phyloP scores from a whole-genome alignment of 192 early-diverging fungal species.

The Coemansia nantahalensis region DNA sequence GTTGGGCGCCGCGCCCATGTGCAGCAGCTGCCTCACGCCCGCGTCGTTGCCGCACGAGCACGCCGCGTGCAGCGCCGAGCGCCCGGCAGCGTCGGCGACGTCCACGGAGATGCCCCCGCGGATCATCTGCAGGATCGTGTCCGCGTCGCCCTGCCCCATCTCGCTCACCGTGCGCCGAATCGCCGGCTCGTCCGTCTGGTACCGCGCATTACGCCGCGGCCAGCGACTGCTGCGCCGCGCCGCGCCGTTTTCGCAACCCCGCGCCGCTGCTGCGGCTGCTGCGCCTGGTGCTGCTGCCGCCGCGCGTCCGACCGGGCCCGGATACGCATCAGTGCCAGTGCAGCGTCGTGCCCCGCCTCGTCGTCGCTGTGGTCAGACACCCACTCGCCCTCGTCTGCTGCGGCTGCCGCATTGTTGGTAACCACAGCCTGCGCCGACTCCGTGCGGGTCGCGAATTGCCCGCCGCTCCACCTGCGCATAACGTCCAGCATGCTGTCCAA shows the following conservation, averaged over 20 bases:
- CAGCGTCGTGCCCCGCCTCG: background rate
- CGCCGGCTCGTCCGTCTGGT: slow-evolving; percentile 14
- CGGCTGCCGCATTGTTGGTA: too few relatives aligned
- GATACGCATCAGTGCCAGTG: slow-evolving; percentile 7
- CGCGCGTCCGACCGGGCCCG: slow-evolving; percentile 2
- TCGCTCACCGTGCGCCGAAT: slow-evolving; percentile 9
- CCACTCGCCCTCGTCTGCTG: background rate
- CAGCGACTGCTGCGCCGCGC: slow-evolving; percentile 7
- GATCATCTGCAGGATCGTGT: slow-evolving; percentile 24
- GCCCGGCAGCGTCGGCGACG: slow-evolving; percentile 17
- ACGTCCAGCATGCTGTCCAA: too few relatives aligned
- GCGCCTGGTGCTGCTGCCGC: background rate
- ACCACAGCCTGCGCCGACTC: background rate
- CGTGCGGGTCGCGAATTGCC: background rate
- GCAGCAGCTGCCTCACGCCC: slow-evolving; percentile 23
- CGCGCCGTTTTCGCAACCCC: background rate
- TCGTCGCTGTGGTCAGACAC: background rate
- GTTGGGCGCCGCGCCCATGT: slow-evolving; percentile 43
- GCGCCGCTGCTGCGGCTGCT: slow-evolving; percentile 2
- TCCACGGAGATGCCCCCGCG: slow-evolving; percentile 16
- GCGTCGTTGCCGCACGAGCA: slow-evolving; percentile 28
- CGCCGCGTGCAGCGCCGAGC: slow-evolving; percentile 46
- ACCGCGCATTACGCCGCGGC: slow-evolving; percentile 7
- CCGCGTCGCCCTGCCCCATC: slow-evolving; percentile 30
- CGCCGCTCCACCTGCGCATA: too few relatives aligned